Evolutionary conservation across 805 yeast species (phyloP), one percentile per base, ranked within the genome.

Genomic region (Lachancea mirantina): DNA sequence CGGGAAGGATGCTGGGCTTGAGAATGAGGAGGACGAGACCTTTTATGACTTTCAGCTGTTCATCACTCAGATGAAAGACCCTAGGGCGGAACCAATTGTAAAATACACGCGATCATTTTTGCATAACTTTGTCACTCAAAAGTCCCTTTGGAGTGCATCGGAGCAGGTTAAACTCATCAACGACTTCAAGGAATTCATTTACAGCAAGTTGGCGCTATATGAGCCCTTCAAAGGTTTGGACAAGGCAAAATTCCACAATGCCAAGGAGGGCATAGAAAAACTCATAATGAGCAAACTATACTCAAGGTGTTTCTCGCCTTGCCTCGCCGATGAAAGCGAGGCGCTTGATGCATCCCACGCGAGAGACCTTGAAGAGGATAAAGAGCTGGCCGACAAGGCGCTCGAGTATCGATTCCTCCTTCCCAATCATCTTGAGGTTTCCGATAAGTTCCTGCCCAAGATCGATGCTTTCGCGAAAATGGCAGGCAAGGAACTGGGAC

Each of bases 181-280:
- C 19, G 96, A 94, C 49, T 92, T 94, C 61, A 76, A 80, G 47
- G 48, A 45, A 0, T 88, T 88, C 52, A 75, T 88, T 34, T 72
- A 68, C 35, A 76, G 68, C 11, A 80, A 80, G 49, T 71, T 84
- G 57, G 41, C 56, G 2, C 52, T 64, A 10, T 77, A 65, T 46
- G 81, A 80, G 40, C 96, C 96, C 1, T 89, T 92, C 55, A 68
- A 74, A 14, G 61, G 72, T 3, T 68, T 84, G 64, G 76, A 74
- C 11, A 71, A 67, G 2, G 65, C 65, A 14, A 76, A 71, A 33
- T 60, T 83, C 31, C 76, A 68, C 23, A 85, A 88, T 50, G 78
- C 94, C 2, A 64, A 78, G 43, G 96, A 87, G 46, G 98, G 98
- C 0, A 67, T 92, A 47, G 99, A 92, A 57, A 92, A 92, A 55